These are phyloP conservation scores for Rhizophora mangle DNA, from an alignment of 345 rosid genomes.

Conservation along the genomic window DNA sequence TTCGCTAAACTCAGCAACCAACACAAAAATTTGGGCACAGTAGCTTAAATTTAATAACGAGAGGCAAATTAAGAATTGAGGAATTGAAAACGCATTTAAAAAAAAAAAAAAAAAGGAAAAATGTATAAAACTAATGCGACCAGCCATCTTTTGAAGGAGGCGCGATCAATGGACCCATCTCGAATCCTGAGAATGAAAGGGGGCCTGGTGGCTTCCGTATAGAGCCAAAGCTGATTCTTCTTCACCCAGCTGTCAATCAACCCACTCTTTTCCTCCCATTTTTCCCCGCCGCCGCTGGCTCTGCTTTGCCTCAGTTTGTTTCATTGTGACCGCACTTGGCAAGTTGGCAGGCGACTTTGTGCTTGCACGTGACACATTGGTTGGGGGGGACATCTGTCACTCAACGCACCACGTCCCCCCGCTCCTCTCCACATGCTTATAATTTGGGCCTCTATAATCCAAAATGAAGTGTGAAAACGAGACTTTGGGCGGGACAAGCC, in stretches of 20 bases:
- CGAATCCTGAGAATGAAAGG: constrained; percentile 61
- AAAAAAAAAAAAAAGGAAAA: not conserved
- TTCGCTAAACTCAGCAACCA: not conserved
- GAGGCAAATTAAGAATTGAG: too few species aligned
- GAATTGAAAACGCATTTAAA: not conserved
- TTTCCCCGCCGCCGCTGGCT: constrained; percentile 8
- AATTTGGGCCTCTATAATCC: too few species aligned
- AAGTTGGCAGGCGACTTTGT: not conserved
- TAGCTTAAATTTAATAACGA: too few species aligned
- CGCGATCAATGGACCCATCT: constrained; percentile 64
- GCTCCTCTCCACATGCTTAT: too few species aligned
- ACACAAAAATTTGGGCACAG: not conserved
- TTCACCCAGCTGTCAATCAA: constrained; percentile 58
- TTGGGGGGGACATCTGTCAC: too few species aligned
- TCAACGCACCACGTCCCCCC: too few species aligned
- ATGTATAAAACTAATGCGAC: constrained; percentile 18
- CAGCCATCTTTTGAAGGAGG: constrained; percentile 80
- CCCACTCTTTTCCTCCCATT: constrained; percentile 28
- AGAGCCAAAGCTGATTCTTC: constrained; percentile 55
- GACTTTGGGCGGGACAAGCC: too few species aligned
- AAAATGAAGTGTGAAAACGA: too few species aligned
- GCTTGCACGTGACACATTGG: too few species aligned
- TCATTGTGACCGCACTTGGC: too few species aligned
- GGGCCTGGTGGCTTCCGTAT: constrained; percentile 66
- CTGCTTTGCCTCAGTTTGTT: too few species aligned